phyloP scores from a whole-genome alignment of 2,329 filamentous ascomycete genomes.

The Cytospora schulzeri region DNA sequence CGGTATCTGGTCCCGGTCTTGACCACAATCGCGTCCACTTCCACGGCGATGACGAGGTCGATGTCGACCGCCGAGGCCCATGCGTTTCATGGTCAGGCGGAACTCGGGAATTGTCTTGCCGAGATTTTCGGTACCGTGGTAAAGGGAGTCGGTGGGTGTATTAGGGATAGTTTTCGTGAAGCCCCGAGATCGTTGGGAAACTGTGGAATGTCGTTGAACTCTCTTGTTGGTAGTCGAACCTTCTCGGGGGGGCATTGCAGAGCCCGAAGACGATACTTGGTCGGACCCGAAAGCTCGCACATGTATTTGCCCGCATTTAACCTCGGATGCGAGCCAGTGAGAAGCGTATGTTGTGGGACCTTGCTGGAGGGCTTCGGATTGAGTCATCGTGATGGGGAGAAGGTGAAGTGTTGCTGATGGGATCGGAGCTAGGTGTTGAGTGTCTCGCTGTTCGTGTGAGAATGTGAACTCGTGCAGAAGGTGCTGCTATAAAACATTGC shows the following conservation, averaged over 20 bases:
- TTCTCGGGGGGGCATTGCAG: not conserved
- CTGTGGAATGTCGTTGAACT: not conserved
- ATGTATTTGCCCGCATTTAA: not conserved
- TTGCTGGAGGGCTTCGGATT: not conserved
- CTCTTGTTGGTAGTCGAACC: rapidly evolving
- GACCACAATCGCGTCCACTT: too few relatives aligned
- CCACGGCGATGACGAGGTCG: not conserved
- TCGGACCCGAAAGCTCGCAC: too few relatives aligned
- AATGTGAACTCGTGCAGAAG: too few relatives aligned
- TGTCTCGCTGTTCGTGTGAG: not conserved
- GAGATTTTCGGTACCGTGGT: not conserved
- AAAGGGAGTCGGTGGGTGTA: not conserved
- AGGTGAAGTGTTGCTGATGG: not conserved
- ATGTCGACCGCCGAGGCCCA: not conserved
- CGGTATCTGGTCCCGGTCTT: not conserved
- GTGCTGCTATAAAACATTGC: too few relatives aligned
- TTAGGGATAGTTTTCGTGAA: not conserved
- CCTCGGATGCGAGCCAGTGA: too few relatives aligned
- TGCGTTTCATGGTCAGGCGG: not conserved
- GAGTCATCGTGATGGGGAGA: not conserved
- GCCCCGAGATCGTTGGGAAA: not conserved
- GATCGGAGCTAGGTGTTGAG: not conserved
- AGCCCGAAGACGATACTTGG: not conserved
- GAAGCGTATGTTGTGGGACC: not conserved
- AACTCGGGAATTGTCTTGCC: not conserved